Evolutionary conservation across 768 basidiomycete species (phyloP), one percentile per base, ranked within the genome.

Genomic region (Boletales sp.): DNA sequence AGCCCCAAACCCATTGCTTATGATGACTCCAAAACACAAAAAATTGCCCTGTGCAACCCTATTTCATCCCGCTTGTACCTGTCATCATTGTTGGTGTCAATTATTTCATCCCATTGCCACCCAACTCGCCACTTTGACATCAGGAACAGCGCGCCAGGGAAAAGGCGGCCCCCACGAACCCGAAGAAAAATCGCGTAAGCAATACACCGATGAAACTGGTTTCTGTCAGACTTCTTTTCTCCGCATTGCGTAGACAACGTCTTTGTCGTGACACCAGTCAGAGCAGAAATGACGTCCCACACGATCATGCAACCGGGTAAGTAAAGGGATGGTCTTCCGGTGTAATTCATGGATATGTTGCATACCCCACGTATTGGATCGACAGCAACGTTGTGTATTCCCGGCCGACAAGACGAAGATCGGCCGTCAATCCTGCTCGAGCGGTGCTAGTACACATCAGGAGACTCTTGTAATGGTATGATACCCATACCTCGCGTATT

Each of bases 371-470:
- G 56, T 85, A 86, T 48, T 86, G 74, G 54, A 86, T 80, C 17
- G 84, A 84, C 30, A 89, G 66, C 18, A 87, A 64, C 0, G 86
- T 86, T 4, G 83, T 75, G 55, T 86, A 88, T 57, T 89, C 73
- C 54, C 73, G 65, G 27, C 76, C 82, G 47, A 75, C 66, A n/a
- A 88, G 75, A 34, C 77, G 66, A 17, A 90, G 72, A 61, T 87
- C 86, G 32, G 72, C 66, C 57, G 85, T 79, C 49, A 88, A 81
- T 0, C 87, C 88, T 45, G 84, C 69, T 42, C 88, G 75, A 18
- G 87, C 87, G 13, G 83, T 86, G 38, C 86, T 86, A 51, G 42
- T 47, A 30, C 17, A 43, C 8, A 40, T 51, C 5, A 47, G 57
- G 48, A 19, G 38, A 50, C 29, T 11, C 21, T 12, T 34, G 13